A percentile compares a stretch with the other conserved stretches of the same genome.
Evolutionary conservation across 2,329 filamentous ascomycete genomes (phyloP).

Genomic region (Apiospora rasikravindrae): DNA sequence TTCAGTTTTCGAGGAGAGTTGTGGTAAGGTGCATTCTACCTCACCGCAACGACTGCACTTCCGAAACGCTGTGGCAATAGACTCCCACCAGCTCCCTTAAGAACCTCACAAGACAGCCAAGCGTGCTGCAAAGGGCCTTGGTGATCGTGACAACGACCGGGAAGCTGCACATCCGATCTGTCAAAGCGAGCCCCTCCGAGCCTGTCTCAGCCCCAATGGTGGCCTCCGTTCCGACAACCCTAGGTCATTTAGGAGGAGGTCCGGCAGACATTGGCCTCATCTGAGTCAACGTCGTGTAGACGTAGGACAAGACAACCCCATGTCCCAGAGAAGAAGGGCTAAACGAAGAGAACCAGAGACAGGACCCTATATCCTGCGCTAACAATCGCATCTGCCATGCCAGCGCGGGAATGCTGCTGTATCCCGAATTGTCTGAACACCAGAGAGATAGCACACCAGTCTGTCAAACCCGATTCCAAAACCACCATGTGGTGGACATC

Average conservation of each 20-base stretch:
- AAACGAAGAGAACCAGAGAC: slow-evolving; percentile 42
- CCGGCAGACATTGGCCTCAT: slow-evolving; percentile 30
- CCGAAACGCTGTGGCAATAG: slow-evolving; percentile 9
- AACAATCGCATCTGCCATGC: slow-evolving; percentile 67
- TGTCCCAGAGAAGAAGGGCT: slow-evolving; percentile 46
- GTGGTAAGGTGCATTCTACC: neutral
- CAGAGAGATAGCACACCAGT: slow-evolving; percentile 81
- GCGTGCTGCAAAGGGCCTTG: neutral
- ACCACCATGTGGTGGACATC: slow-evolving; percentile 89
- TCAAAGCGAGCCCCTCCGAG: slow-evolving; percentile 30
- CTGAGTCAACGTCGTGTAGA: slow-evolving; percentile 33
- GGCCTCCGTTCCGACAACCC: slow-evolving; percentile 28
- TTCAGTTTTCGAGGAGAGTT: neutral
- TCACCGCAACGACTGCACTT: neutral
- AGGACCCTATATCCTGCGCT: slow-evolving; percentile 24
- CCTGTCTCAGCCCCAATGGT: slow-evolving; percentile 28
- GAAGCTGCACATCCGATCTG: slow-evolving; percentile 27
- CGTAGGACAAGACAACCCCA: slow-evolving; percentile 36
- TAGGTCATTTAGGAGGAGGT: slow-evolving; percentile 28
- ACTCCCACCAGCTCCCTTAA: neutral
- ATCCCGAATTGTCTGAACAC: slow-evolving; percentile 82
- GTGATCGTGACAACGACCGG: slow-evolving; percentile 22
- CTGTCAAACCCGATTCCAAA: slow-evolving; percentile 92
- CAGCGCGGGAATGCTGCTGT: slow-evolving; percentile 85
- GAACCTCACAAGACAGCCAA: neutral